These are phyloP conservation scores for Monosporascus cannonballus DNA, from an alignment of 2,329 filamentous ascomycete species.

Conservation along the genomic window DNA sequence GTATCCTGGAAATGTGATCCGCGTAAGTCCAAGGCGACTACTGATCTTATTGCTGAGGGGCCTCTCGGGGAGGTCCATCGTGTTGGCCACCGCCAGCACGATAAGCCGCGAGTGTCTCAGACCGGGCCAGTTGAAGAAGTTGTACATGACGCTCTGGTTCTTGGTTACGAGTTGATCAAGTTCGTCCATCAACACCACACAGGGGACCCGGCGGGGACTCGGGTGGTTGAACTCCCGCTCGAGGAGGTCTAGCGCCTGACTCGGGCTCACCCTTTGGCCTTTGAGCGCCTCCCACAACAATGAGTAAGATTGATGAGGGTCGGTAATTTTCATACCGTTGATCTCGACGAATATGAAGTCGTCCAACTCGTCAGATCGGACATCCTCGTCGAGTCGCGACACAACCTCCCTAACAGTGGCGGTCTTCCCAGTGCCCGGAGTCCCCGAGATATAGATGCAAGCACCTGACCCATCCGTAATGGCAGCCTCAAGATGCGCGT, in stretches of 20 bases:
- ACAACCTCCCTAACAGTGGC: conserved; percentile 96
- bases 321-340: conserved; percentile 99
- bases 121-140: conserved; percentile 99
- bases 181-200: conserved; percentile 97
- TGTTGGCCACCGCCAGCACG: conserved; percentile 95
- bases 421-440: conserved; percentile 94
- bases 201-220: conserved; percentile 83
- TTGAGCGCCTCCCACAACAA: conserved; percentile 94
- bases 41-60: conserved; percentile 98
- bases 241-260: conserved; percentile 84
- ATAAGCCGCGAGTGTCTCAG: conserved; percentile 87
- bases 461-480: conserved; percentile 90
- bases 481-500: conserved; percentile 87
- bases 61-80: conserved; percentile 94
- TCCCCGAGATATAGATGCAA: conserved; percentile 99
- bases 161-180: conserved; percentile 95
- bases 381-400: conserved; percentile 78
- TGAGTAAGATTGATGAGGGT: conserved; percentile 93
- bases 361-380: conserved; percentile 84
- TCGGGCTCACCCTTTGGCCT: conserved; percentile 84
- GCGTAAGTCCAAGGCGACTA: conserved; percentile 79
- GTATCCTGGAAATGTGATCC: conserved; percentile 96
- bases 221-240: conserved; percentile 91
- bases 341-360: conserved; percentile 99
- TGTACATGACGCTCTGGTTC: conserved; percentile 99